These are phyloP conservation scores for Xerocomus nothofagi DNA, from an alignment of 1,284 basidiomycete genomes.

Conservation along the genomic window DNA sequence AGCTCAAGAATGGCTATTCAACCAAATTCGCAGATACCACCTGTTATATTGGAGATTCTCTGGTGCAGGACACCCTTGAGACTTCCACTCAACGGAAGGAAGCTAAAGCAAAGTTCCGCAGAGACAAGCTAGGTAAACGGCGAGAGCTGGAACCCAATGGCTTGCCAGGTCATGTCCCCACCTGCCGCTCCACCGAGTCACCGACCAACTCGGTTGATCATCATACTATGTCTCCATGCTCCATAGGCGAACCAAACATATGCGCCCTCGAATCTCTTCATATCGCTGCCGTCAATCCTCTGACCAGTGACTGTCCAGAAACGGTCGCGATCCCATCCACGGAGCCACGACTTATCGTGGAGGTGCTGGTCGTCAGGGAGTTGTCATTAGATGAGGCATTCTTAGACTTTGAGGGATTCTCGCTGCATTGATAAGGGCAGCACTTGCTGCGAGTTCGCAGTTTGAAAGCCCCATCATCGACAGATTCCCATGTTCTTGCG, in stretches of 20 bases:
- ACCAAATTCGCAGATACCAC: conserved; percentile 5
- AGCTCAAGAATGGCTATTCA: conserved; percentile 10
- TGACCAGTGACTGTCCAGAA: conserved; percentile 10
- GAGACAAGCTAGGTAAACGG: conserved; percentile 51
- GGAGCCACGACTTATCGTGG: conserved; percentile 66
- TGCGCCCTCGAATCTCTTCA: conserved; percentile 36
- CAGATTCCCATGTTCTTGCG: neutral
- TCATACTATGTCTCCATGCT: conserved; percentile 5
- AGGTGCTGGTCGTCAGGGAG: conserved; percentile 74
- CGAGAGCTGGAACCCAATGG: conserved; percentile 40
- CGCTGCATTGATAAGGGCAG: conserved; percentile 37
- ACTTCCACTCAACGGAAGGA: conserved; percentile 17
- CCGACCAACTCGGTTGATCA: conserved; percentile 18
- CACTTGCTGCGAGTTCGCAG: neutral
- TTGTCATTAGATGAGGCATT: conserved; percentile 70
- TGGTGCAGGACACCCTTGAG: neutral
- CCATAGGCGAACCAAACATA: conserved; percentile 16
- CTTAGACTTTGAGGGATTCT: conserved; percentile 70
- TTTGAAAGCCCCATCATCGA: neutral
- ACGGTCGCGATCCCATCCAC: neutral
- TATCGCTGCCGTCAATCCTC: conserved; percentile 22
- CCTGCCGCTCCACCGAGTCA: neutral
- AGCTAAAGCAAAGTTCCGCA: conserved; percentile 41
- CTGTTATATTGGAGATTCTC: neutral
- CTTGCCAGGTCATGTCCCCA: conserved; percentile 28